A percentile compares a stretch with the other conserved stretches of the same genome.
Evolutionary conservation across 2,329 filamentous ascomycete genomes (phyloP).

Genomic region (Sporothrix euskadiensis): DNA sequence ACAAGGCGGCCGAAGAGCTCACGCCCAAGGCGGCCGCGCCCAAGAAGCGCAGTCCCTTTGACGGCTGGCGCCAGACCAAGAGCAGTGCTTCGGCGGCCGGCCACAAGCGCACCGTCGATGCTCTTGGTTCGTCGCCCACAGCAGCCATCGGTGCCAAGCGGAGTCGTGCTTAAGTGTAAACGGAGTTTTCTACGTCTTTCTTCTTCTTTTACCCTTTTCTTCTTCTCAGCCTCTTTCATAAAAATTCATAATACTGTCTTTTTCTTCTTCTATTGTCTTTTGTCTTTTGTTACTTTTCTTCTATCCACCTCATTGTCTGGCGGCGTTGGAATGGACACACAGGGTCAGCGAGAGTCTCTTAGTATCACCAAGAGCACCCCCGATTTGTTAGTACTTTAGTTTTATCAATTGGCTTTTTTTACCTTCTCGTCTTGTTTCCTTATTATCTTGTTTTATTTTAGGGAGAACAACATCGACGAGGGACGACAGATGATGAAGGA

Average conservation of each 20-base stretch:
- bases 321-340: constrained; percentile 7
- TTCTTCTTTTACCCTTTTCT: constrained; percentile 15
- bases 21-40: constrained; percentile 40
- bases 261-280: constrained; percentile 21
- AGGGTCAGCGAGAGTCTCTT: background rate
- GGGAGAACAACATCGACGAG: background rate
- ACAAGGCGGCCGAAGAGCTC: constrained; percentile 49
- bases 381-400: background rate
- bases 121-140: constrained; percentile 36
- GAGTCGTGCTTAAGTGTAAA: constrained; percentile 31
- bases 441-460: background rate
- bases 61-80: constrained; percentile 69
- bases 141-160: constrained; percentile 44
- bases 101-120: constrained; percentile 48
- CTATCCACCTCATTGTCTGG: constrained; percentile 13
- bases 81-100: constrained; percentile 41
- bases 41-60: constrained; percentile 58
- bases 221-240: background rate
- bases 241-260: background rate
- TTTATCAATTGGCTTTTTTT: background rate
- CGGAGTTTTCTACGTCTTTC: background rate
- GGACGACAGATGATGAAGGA: background rate
- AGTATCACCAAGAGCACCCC: background rate
- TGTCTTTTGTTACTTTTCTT: constrained; percentile 10
- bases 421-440: background rate